Conservation (phyloP, 805 yeast species). For the Lachancea dasiensis region DNA sequence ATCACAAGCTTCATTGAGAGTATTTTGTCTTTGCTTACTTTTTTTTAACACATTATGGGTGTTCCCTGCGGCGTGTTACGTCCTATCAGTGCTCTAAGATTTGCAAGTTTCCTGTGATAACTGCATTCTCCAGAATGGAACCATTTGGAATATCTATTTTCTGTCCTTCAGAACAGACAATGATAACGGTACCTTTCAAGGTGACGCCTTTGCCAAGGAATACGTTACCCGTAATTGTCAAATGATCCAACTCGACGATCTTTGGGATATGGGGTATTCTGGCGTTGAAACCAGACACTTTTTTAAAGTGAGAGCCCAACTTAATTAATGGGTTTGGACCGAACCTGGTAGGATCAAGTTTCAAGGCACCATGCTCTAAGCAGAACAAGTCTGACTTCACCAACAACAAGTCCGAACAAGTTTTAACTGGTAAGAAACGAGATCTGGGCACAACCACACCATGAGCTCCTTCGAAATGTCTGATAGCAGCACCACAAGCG, state of each 20-base stretch:
- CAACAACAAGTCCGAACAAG: conserved; percentile 87
- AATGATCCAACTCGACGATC: conserved; percentile 92
- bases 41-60: no score
- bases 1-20: no score
- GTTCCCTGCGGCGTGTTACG: no score
- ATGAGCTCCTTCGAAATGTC: conserved; percentile 90
- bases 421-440: conserved; percentile 96
- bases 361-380: conserved; percentile 86
- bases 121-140: conserved; percentile 89
- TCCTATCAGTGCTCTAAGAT: conserved; percentile 81
- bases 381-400: conserved; percentile 93
- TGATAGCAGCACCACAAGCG: conserved; percentile 98
- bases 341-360: conserved; percentile 75
- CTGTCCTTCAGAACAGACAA: conserved; percentile 95
- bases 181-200: conserved; percentile 94
- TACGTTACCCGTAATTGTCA: conserved; percentile 96
- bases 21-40: no score
- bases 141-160: conserved; percentile 98
- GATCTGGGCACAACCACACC: conserved; percentile 99
- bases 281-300: conserved; percentile 82
- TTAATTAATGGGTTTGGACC: conserved; percentile 92
- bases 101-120: conserved; percentile 92
- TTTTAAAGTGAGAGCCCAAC: conserved; percentile 94
- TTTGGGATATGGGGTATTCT: conserved; percentile 95
- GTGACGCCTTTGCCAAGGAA: conserved; percentile 82